Base-by-base conservation (phyloP, 208 protist genomes). In the Balamuthia mandrillaris region DNA sequence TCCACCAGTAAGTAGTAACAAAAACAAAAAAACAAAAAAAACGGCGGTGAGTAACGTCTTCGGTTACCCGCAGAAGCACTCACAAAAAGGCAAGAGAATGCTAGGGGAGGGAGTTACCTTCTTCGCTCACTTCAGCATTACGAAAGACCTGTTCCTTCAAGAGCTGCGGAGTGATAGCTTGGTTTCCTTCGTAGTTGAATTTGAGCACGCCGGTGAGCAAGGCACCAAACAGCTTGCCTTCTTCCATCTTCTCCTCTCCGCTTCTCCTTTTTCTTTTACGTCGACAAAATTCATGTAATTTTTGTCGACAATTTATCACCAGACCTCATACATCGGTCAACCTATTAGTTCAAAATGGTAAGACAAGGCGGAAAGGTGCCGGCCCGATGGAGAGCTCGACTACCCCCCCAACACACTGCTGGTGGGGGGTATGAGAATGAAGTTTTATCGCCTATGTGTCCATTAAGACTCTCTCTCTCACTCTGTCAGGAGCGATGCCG, bases 121-220 rank as follows among this genome's bases (percentile, higher is more conserved):
- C 77, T 27, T 42, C 56, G 77, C 31, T 44, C 33, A 68, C 24
- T 14, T 68, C 60, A 5, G 68, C 54, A 31, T 56, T 24, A 21
- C 41, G 56, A n/a, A 84, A 84, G 7, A 84, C 41, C 42, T 61
- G 42, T 33, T 84, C 77, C 49, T 84, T 84, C 56, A 84, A 42
- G 60, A 84, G 42, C 33, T 29, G 29, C 10, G 49, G 45, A 18
- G 60, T 84, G 54, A 84, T 84, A 42, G 35, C 29, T 31, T 84
- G 7, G 29, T 84, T 56, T 18, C 45, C 35, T 3, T 84, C 77
- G 77, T 52, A 84, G 5, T 29, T 66, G 54, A 44, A 56, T n/a
- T 84, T 84, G 27, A 72, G 56, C 29, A 84, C 77, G 3, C 77
- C 77, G 27, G 31, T 60, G 7, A 84, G 21, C 77, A 84, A 24